A percentile compares a stretch with the other conserved stretches of the same genome.
Evolutionary conservation across 768 basidiomycete genomes (phyloP).

Genomic region (Naematelia aurantialba): DNA sequence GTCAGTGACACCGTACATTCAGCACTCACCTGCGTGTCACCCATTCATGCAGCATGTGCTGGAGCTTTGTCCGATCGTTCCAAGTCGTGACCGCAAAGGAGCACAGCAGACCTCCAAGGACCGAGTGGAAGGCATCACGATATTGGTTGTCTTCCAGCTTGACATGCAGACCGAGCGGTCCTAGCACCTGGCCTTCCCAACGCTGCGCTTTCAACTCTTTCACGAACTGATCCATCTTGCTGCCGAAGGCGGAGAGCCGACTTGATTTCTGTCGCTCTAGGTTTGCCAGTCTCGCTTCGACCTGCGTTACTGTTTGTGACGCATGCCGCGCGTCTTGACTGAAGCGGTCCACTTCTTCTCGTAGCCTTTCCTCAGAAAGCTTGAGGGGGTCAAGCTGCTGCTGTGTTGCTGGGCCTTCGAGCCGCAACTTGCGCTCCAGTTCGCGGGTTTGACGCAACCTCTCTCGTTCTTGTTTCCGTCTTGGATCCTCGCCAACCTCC

Average conservation of each 20-base stretch:
- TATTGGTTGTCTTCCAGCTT: constrained; percentile 68
- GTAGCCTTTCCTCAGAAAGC: neutral
- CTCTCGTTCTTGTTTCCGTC: neutral
- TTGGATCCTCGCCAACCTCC: constrained; percentile 1
- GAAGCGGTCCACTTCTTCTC: neutral
- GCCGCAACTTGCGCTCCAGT: neutral
- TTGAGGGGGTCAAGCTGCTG: neutral
- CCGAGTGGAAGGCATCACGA: constrained; percentile 62
- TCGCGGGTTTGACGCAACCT: neutral
- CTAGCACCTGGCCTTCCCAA: constrained; percentile 36
- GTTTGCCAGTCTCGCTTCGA: constrained; percentile 7
- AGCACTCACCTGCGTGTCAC: neutral
- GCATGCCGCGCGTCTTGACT: neutral
- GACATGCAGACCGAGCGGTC: constrained; percentile 73
- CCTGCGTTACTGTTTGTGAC: neutral
- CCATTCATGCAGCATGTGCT: neutral
- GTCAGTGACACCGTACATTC: neutral
- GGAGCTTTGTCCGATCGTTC: neutral
- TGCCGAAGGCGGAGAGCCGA: constrained; percentile 41
- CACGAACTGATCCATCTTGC: constrained; percentile 30
- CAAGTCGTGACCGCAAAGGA: constrained; percentile 65
- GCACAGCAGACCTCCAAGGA: constrained; percentile 61
- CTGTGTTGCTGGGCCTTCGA: neutral
- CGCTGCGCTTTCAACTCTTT: constrained; percentile 33
- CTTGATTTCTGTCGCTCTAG: constrained; percentile 15